Evolutionary conservation across 257 asterid species (phyloP), one percentile per base, ranked within the genome.

Genomic region (Echium plantagineum): DNA sequence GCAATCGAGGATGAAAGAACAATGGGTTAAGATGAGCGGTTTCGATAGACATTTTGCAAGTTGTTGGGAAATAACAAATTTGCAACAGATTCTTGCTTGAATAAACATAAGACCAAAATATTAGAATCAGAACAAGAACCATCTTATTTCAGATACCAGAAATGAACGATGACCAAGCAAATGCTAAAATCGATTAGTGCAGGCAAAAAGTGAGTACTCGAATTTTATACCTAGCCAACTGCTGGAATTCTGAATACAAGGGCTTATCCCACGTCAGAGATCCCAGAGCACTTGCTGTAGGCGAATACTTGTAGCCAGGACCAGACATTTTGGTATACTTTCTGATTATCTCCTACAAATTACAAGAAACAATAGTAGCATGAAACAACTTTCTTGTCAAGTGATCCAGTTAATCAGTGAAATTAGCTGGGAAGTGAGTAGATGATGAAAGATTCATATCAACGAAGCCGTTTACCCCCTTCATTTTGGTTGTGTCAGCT

Each of bases 201-300:
- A 9, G 7, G 31, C 4, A 59, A 21, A 21, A 19, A 66, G 57
- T 28, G 15, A 57, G 38, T 5, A 28, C 32, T 28, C 7, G 5
- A 2, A 52, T 31, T 18, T 42, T 65, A 15, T 76, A 91, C 98
- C 81, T 71, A 57, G 97, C 87, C 81, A 90, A 64, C 61, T 73
- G 80, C 62, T 84, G 93, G 67, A 88, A 91, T 58, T 91, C 98
- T 17, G 83, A 21, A 66, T 73, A 81, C 0, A 81, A 78, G 55
- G 98, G 98, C n/a, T 61, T 82, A 63, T 91, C 87, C 98, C 97
- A 91, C 17, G 95, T 82, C 81, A 88, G 80, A 52, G 75, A 77
- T 73, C 96, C 98, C 30, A 85, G 74, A 64, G 95, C 81, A 88
- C 94, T 88, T 28, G 97, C 95, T 65, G 84, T 71, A 49, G 94